phyloP scores from a whole-genome alignment of 2,329 filamentous ascomycete species.

The Diaporthe australafricana region DNA sequence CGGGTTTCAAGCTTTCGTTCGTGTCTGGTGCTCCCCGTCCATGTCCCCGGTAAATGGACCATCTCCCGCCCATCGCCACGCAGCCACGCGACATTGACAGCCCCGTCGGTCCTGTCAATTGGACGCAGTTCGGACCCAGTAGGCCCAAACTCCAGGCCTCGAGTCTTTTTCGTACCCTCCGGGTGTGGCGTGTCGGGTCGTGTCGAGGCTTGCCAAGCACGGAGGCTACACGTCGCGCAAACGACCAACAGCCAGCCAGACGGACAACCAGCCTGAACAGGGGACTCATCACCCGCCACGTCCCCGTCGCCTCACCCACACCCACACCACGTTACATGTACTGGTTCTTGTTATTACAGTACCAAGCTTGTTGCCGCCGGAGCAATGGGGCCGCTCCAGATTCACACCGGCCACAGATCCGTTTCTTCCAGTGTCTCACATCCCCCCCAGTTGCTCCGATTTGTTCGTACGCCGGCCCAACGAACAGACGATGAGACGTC shows the following conservation, averaged over 20 bases:
- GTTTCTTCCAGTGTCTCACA: constrained; percentile 27
- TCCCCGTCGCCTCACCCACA: constrained; percentile 3
- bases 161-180: not conserved
- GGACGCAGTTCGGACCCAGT: not conserved
- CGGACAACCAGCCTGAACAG: constrained; percentile 8
- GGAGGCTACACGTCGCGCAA: constrained; percentile 7
- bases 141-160: not conserved
- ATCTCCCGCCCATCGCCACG: not conserved
- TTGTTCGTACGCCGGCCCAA: constrained; percentile 19
- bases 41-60: not conserved
- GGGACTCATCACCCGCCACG: not conserved
- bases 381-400: constrained; percentile 22
- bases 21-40: constrained; percentile 8
- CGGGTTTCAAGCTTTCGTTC: constrained; percentile 28
- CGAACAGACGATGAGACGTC: constrained; percentile 24
- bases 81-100: constrained; percentile 14
- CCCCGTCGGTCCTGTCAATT: not conserved
- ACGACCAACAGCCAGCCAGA: not conserved
- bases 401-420: constrained; percentile 29
- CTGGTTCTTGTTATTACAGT: not conserved
- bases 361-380: constrained; percentile 23
- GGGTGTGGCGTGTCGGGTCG: constrained; percentile 4
- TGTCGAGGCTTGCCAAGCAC: constrained; percentile 24
- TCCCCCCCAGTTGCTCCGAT: constrained; percentile 20
- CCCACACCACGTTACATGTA: constrained; percentile 21